Evolutionary conservation across 768 basidiomycete genomes (phyloP), one percentile per base, ranked within the genome.

Genomic region (Hemileccinum rubropunctum): DNA sequence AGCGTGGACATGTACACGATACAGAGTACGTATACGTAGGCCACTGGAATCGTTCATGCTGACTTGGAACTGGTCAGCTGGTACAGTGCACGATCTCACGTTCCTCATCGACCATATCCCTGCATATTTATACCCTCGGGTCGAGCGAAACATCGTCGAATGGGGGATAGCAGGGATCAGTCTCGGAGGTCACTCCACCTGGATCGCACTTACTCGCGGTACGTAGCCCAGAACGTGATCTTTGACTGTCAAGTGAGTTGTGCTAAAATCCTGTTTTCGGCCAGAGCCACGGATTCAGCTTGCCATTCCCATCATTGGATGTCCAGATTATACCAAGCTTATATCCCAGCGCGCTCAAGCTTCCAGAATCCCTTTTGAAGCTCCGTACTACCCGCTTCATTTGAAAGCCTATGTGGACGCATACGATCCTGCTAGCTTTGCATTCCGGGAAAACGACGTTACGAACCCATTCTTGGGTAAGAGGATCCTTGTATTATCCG

Each of bases 121-220:
- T 1, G 67, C 82, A 0, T 86, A 84, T 61, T 65, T 95, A 9
- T 95, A 85, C 61, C 90, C 91, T 0, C 55, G 69, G 12, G 81
- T 71, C 11, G 83, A 91, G 56, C 74, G 80, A 23, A 63, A 59
- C 13, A 76, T 95, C 33, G 74, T 70, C 6, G 76, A 81, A 48
- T 97, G 86, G 84, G 81, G 82, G 11, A 73, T 87, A 3, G 77
- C 80, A 0, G 93, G 93, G 0, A 75, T 86, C 57, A 89, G 86
- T 52, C 79, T 97, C 1, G 93, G 92, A 1, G 92, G 91, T 0
- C 91, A 97, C 63, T 77, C 89, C 0, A 76, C 88, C 0, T 95
- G 92, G 91, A 75, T 87, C 27, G 71, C 76, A 2, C 76, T 91
- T 32, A 61, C 77, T 18, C 71, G 72, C 54, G 77, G 78, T 72